These are phyloP conservation scores for Rhododendron ferrugineum DNA, from an alignment of 148 eudicot genomes.

Conservation along the genomic window DNA sequence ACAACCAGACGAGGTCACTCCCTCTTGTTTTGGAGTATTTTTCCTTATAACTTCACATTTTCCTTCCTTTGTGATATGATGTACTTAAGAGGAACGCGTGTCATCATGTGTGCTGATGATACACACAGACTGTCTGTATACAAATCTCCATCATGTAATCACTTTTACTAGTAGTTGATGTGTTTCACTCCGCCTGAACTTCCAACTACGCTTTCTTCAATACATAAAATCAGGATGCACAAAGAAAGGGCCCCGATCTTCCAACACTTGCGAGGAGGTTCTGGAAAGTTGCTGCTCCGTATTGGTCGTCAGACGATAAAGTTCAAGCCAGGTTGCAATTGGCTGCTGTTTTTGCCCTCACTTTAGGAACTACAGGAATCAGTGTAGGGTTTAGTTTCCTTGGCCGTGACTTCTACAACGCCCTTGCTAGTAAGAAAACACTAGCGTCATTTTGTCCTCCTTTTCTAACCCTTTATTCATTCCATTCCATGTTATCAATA, in stretches of 20 bases:
- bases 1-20: conserved; percentile 7
- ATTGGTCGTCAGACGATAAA: conserved; percentile 90
- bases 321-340: conserved; percentile 67
- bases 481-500: not conserved
- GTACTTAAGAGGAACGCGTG: not conserved
- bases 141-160: not conserved
- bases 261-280: conserved; percentile 59
- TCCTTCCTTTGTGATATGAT: not conserved
- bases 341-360: conserved; percentile 82
- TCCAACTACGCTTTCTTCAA: not conserved
- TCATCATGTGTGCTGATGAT: not conserved
- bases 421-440: conserved; percentile 67
- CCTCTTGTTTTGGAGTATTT: not conserved
- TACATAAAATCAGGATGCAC: conserved; percentile 11
- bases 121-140: not conserved
- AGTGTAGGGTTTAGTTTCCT: conserved; percentile 93
- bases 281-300: conserved; percentile 92
- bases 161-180: not conserved
- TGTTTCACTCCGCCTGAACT: conserved; percentile 2
- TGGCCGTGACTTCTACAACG: conserved; percentile 94
- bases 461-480: not conserved
- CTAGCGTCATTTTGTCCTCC: not conserved
- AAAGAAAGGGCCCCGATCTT: conserved; percentile 58
- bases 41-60: too few species aligned
- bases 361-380: conserved; percentile 86